Evolutionary conservation across 164 flowering plant genomes (phyloP).

Genomic region (Vitis labrusca): DNA sequence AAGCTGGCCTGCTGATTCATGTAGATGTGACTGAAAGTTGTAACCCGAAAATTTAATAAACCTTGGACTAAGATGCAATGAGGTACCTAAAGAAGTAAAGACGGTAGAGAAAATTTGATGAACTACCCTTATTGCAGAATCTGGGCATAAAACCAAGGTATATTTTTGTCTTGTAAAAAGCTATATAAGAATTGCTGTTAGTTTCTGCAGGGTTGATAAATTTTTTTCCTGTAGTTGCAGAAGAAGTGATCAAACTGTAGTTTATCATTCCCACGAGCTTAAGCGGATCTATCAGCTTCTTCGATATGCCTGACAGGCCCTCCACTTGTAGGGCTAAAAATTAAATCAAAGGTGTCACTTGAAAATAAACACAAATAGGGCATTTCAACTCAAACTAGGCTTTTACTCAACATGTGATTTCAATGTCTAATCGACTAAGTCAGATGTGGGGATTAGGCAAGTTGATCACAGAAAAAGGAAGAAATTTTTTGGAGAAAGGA

Average conservation of each 20-base stretch:
- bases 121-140: background rate
- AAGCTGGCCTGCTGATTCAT: too few species aligned
- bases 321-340: constrained; percentile 70
- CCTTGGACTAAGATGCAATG: too few species aligned
- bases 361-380: too few species aligned
- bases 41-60: too few species aligned
- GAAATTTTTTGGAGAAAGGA: background rate
- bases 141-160: background rate
- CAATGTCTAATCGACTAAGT: too few species aligned
- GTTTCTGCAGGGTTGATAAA: background rate
- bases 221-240: background rate
- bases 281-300: constrained; percentile 22
- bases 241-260: background rate
- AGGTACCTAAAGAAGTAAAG: too few species aligned
- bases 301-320: constrained; percentile 30
- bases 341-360: background rate
- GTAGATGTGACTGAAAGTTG: too few species aligned
- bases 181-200: background rate
- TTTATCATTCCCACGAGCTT: background rate
- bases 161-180: background rate
- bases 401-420: too few species aligned
- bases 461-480: background rate
- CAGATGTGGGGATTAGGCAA: too few species aligned
- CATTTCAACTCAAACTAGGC: too few species aligned
- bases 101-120: too few species aligned